Evolutionary conservation across 2,329 filamentous ascomycete species (phyloP).

Genomic region (Aureobasidium sp.): DNA sequence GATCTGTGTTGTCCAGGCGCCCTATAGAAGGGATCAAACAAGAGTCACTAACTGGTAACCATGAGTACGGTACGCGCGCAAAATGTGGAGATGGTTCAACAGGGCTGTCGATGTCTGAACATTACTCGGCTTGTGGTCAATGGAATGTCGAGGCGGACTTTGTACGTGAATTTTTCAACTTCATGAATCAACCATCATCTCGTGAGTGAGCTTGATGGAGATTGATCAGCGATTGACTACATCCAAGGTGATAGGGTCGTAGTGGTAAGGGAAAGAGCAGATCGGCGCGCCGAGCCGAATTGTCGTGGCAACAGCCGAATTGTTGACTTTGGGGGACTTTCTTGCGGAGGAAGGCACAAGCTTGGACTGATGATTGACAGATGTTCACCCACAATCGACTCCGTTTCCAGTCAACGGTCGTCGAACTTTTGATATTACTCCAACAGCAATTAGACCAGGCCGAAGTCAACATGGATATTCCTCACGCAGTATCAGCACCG

Average conservation of each 20-base stretch:
- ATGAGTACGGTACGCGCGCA: too few species aligned
- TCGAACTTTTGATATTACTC: constrained; percentile 8
- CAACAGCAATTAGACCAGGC: background rate
- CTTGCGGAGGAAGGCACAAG: background rate
- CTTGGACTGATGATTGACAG: background rate
- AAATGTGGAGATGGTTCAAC: background rate
- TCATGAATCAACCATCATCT: too few species aligned
- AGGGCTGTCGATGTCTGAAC: background rate
- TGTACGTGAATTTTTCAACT: background rate
- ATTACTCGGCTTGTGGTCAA: background rate
- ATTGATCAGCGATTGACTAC: too few species aligned
- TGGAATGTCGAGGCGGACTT: background rate
- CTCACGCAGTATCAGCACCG: constrained; percentile 2
- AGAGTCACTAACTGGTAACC: too few species aligned
- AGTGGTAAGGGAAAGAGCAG: background rate
- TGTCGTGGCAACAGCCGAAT: background rate
- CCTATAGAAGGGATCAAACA: background rate
- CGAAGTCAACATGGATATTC: background rate
- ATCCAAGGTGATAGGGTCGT: background rate
- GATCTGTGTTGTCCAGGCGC: background rate
- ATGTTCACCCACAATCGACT: constrained; percentile 11
- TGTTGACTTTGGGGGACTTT: constrained; percentile 8
- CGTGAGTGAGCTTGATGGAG: too few species aligned
- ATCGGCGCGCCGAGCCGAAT: constrained; percentile 1
- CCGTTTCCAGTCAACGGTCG: constrained; percentile 1